Evolutionary conservation across 78 protist species (phyloP).

Genomic region (Dictyostelium capitatum): DNA sequence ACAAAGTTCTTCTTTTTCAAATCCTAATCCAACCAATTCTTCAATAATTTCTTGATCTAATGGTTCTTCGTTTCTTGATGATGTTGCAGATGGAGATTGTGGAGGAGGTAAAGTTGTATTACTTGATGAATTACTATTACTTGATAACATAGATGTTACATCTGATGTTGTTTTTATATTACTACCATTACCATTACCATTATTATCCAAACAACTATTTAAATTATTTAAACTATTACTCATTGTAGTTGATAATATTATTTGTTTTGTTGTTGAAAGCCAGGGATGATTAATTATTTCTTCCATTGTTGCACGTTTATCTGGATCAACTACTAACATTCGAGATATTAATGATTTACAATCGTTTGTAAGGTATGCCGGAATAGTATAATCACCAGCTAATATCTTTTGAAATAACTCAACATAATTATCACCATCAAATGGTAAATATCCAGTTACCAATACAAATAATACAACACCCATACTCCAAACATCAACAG

Average conservation of each 20-base stretch:
- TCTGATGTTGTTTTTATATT: neutral
- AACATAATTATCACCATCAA: slow-evolving; percentile 97
- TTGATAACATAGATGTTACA: neutral
- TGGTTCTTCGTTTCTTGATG: neutral
- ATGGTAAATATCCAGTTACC: slow-evolving; percentile 98
- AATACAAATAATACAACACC: slow-evolving; percentile 98
- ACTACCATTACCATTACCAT: too few relatives aligned
- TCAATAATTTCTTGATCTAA: slow-evolving; percentile 44
- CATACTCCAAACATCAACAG: slow-evolving; percentile 95
- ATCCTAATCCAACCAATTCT: slow-evolving; percentile 58
- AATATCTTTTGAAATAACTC: slow-evolving; percentile 96
- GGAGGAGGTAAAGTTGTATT: neutral
- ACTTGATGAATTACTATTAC: neutral
- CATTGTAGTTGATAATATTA: neutral
- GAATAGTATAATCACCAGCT: slow-evolving; percentile 83
- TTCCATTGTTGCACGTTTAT: slow-evolving; percentile 58
- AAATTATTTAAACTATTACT: slow-evolving; percentile 8
- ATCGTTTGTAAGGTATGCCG: slow-evolving; percentile 71
- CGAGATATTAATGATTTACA: slow-evolving; percentile 90
- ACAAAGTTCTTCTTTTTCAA: slow-evolving; percentile 47
- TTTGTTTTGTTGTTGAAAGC: slow-evolving; percentile 29
- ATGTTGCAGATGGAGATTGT: neutral
- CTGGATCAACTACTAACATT: slow-evolving; percentile 98
- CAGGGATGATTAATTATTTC: slow-evolving; percentile 73
- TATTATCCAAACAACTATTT: neutral